Evolutionary conservation across 2,329 filamentous ascomycete species (phyloP).

Genomic region (Penicillium sclerotiorum): DNA sequence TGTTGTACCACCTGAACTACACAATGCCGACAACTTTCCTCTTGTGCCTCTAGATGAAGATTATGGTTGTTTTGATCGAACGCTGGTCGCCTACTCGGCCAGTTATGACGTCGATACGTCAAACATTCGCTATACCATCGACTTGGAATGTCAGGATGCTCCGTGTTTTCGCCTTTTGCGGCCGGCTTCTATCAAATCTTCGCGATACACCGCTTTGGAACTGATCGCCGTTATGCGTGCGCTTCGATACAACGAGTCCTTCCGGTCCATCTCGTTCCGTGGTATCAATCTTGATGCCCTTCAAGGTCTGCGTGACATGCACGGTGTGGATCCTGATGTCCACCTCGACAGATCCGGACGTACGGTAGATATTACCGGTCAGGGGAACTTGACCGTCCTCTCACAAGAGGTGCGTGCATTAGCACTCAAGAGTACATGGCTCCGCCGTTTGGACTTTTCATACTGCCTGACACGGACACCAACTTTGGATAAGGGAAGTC

Average conservation of each 20-base stretch:
- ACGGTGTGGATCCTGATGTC: slow-evolving; percentile 65
- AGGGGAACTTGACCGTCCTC: slow-evolving; percentile 60
- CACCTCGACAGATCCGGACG: slow-evolving; percentile 62
- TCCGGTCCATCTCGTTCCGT: slow-evolving; percentile 68
- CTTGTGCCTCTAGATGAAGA: slow-evolving; percentile 58
- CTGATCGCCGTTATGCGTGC: slow-evolving; percentile 71
- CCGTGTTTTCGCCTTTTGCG: slow-evolving; percentile 67
- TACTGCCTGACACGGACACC: slow-evolving; percentile 61
- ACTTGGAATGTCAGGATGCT: slow-evolving; percentile 65
- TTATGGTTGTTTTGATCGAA: slow-evolving; percentile 66
- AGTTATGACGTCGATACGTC: slow-evolving; percentile 69
- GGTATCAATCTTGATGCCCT: slow-evolving; percentile 65
- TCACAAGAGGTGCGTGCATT: slow-evolving; percentile 70
- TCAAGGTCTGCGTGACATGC: slow-evolving; percentile 62
- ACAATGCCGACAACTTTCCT: slow-evolving; percentile 53
- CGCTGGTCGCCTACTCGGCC: slow-evolving; percentile 69
- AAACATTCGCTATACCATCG: slow-evolving; percentile 66
- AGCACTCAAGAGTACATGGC: slow-evolving; percentile 64
- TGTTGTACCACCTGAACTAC: slow-evolving; percentile 59
- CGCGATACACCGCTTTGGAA: slow-evolving; percentile 62
- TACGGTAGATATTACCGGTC: slow-evolving; percentile 55
- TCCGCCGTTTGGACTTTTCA: slow-evolving; percentile 67
- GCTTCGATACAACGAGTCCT: slow-evolving; percentile 70
- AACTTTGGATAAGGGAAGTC: slow-evolving; percentile 50
- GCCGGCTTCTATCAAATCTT: slow-evolving; percentile 52